Evolutionary conservation across 2,329 filamentous ascomycete genomes (phyloP), one percentile per base, ranked within the genome.

Genomic region (Aspergillus sp.): DNA sequence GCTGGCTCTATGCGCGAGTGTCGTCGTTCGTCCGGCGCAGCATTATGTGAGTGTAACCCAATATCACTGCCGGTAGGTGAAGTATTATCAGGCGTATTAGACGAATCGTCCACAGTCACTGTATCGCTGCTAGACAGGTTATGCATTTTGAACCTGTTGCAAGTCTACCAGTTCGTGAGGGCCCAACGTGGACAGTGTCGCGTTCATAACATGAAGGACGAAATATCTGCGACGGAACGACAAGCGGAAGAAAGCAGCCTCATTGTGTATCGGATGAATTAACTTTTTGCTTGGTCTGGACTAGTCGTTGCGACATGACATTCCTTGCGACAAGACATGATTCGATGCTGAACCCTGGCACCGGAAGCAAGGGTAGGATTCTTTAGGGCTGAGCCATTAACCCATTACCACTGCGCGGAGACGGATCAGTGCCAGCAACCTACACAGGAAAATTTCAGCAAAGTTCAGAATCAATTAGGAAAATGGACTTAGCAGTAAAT

Each of bases 301-400:
- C 27, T 19, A 19, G 27, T 39, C 43, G 19, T 19, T 39, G 24
- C 17, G 39, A 43, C 37, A 51, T 33, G 33, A 40, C 54, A 57
- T 56, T 52, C 48, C 24, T 52, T 19, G 45, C 37, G 24, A 47
- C 12, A 23, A 21, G 15, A 23, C 9, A 17, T 56, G 40, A 46
- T 47, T 49, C 24, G 48, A 44, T 23, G 43, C 21, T 37, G 31
- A 45, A 24, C 49, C 48, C 23, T 56, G 44, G 23, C 40, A 8
- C 39, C 46, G 9, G 54, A 53, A 51, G 55, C 47, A 59, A 57
- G 59, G 59, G 51, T 56, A 45, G 33, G 31, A 52, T 44, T 56
- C 24, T 44, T 45, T n/a, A 44, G 27, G 31, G 15, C 15, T 27
- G 41, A 15, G 14, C 19, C 4, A 31, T 31, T 9, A 21, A 4